These are phyloP conservation scores for Crassisporium funariophilum DNA, from an alignment of 768 basidiomycete genomes.

Conservation along the genomic window DNA sequence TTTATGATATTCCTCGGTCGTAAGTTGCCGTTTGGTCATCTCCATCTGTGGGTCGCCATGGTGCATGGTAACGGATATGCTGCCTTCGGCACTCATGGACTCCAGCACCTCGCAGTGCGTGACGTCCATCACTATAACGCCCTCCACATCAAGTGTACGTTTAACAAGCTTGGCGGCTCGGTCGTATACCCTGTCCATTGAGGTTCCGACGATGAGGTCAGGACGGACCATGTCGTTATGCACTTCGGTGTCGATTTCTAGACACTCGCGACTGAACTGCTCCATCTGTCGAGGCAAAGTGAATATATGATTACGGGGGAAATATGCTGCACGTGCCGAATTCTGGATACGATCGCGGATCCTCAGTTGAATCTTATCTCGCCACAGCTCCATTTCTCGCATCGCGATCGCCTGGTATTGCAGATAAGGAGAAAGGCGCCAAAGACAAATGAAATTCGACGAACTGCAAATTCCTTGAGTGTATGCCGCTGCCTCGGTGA, in stretches of 20 bases:
- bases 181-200: constrained; percentile 89
- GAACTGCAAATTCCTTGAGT: constrained; percentile 86
- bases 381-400: constrained; percentile 95
- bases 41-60: constrained; percentile 59
- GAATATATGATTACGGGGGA: not conserved
- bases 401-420: constrained; percentile 71
- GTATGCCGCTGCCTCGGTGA: constrained; percentile 88
- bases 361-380: constrained; percentile 93
- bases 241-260: constrained; percentile 81
- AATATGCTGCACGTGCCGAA: constrained; percentile 54
- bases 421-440: not conserved
- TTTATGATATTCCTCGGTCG: constrained; percentile 70
- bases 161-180: constrained; percentile 89
- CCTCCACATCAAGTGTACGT: constrained; percentile 89
- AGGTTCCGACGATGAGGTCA: constrained; percentile 39
- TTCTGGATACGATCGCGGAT: constrained; percentile 91
- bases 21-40: constrained; percentile 56
- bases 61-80: constrained; percentile 70
- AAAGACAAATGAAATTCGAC: constrained; percentile 18
- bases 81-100: constrained; percentile 59
- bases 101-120: constrained; percentile 89
- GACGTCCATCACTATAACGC: constrained; percentile 90
- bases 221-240: constrained; percentile 35
- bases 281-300: constrained; percentile 68
- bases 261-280: constrained; percentile 90